Conservation (phyloP, 495 filamentous ascomycete genomes). For the Pyrenula massariospora region DNA sequence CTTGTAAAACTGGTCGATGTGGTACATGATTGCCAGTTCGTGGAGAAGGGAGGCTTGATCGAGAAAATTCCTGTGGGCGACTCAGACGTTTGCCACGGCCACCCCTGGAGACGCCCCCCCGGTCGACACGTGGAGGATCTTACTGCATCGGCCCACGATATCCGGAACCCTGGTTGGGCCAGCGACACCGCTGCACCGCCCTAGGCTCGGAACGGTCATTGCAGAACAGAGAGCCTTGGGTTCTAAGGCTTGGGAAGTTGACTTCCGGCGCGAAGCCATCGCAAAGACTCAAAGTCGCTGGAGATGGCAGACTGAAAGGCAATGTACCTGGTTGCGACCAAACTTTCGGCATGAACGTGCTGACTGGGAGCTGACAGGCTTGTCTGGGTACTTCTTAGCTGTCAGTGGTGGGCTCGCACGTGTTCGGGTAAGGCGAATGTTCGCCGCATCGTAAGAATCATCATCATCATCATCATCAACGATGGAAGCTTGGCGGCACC, state of each 20-base stretch:
- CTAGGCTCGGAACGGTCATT: neutral
- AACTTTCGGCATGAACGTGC: too few relatives aligned
- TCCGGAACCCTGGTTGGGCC: neutral
- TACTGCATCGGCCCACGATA: neutral
- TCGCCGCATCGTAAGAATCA: slow-evolving; percentile 4
- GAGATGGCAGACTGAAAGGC: too few relatives aligned
- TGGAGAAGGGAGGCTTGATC: too few relatives aligned
- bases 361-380: too few relatives aligned
- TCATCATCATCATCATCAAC: slow-evolving; percentile 8
- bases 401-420: too few relatives aligned
- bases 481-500: too few relatives aligned
- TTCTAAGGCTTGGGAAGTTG: too few relatives aligned
- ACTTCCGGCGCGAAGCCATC: too few relatives aligned
- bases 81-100: neutral
- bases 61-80: neutral
- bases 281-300: too few relatives aligned
- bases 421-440: neutral
- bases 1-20: neutral
- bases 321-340: too few relatives aligned
- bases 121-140: neutral
- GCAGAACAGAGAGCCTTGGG: neutral
- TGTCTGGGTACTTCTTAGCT: too few relatives aligned
- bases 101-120: neutral
- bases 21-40: too few relatives aligned
- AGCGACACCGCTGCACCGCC: neutral